Percentiles rank a stretch among this genome's conserved stretches.
These are phyloP conservation scores for Didymella exigua DNA, from an alignment of 2,329 filamentous ascomycete species.

Conservation along the genomic window DNA sequence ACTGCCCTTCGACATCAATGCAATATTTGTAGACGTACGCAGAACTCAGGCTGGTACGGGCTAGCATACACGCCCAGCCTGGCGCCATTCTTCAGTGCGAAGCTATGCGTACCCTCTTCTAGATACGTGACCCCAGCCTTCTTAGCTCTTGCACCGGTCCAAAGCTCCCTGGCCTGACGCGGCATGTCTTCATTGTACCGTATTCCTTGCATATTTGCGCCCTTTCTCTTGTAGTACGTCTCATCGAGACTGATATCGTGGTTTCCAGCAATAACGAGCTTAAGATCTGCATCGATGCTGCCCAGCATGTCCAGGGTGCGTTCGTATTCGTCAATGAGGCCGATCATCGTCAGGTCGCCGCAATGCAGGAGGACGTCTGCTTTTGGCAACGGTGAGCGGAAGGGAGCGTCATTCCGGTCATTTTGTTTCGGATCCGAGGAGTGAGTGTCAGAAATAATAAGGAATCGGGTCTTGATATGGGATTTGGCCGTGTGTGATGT, in stretches of 20 bases:
- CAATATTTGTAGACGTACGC: constrained; percentile 15
- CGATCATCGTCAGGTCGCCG: constrained; percentile 63
- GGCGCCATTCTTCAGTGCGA: constrained; percentile 57
- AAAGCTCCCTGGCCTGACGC: constrained; percentile 51
- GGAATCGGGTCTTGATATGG: constrained; percentile 48
- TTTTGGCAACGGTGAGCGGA: constrained; percentile 53
- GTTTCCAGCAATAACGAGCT: constrained; percentile 68
- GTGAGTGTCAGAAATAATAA: constrained; percentile 55
- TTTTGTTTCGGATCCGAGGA: constrained; percentile 21
- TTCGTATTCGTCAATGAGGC: constrained; percentile 55
- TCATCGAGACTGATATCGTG: constrained; percentile 65
- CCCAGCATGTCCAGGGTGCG: constrained; percentile 55
- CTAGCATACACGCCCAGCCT: constrained; percentile 58
- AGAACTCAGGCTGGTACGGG: constrained; percentile 63
- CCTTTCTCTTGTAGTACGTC: constrained; percentile 50
- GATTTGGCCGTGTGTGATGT: not conserved
- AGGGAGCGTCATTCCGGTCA: constrained; percentile 20
- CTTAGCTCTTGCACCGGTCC: constrained; percentile 53
- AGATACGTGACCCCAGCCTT: constrained; percentile 59
- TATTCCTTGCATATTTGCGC: constrained; percentile 33
- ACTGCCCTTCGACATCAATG: not conserved
- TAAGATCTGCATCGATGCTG: constrained; percentile 59
- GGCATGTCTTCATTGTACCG: constrained; percentile 28
- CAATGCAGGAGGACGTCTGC: constrained; percentile 63
- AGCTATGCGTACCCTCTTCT: constrained; percentile 59